These are phyloP conservation scores for Roridomyces roridus DNA, from an alignment of 768 basidiomycete species.

Conservation along the genomic window DNA sequence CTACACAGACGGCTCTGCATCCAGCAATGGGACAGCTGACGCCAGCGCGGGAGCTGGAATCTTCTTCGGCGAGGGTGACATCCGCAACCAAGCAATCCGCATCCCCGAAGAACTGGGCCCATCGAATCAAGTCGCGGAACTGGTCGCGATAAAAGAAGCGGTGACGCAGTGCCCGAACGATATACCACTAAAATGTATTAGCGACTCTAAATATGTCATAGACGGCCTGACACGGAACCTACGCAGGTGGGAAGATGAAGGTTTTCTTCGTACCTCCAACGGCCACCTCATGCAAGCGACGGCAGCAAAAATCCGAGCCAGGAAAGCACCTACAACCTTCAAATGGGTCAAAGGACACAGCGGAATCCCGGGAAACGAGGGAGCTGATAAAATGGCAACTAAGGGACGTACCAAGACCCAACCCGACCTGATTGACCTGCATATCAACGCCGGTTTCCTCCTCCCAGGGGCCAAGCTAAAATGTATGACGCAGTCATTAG, in stretches of 20 bases:
- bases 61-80: not conserved
- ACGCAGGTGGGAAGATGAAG: not conserved
- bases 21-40: constrained; percentile 16
- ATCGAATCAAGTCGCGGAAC: constrained; percentile 22
- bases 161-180: not conserved
- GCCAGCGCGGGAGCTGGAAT: too few species aligned
- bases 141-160: constrained; percentile 12
- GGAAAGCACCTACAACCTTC: not conserved
- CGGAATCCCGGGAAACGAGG: not conserved
- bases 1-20: constrained; percentile 32
- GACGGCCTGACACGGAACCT: constrained; percentile 8
- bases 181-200: not conserved
- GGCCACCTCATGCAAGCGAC: not conserved
- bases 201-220: constrained; percentile 24
- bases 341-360: not conserved
- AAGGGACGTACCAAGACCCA: not conserved
- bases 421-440: not conserved
- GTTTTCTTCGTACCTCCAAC: not conserved
- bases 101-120: constrained; percentile 2
- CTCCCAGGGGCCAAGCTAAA: not conserved
- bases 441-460: not conserved
- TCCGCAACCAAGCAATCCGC: not conserved
- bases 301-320: not conserved
- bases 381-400: not conserved
- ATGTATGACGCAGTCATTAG: not conserved